Base-by-base conservation (phyloP, 805 yeast species). In the Metschnikowia matae region DNA sequence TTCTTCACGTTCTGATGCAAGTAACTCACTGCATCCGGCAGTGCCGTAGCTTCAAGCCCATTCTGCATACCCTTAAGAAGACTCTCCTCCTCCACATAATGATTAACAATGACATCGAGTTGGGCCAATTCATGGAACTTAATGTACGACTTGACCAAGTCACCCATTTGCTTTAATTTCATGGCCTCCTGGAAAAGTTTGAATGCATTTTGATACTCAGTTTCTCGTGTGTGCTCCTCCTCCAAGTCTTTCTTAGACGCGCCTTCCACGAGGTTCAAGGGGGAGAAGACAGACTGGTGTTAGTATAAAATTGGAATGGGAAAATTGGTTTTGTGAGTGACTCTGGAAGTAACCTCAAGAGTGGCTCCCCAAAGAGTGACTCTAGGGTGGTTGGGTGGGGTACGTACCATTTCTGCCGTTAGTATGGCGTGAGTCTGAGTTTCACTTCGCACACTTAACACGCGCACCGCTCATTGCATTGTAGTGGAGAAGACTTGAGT, bases 221-320 rank as follows among this genome's bases (percentile, higher is more conserved):
- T 72, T 63, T 94, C 99, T 44, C 96, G 74, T 1, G 97, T 86
- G 61, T 90, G 96, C 55, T 89, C 92, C 55, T 91, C 96, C 33
- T 85, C 86, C 37, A 67, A 57, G 49, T 70, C 76, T 51, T 71
- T 70, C 55, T 88, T 92, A 34, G 80, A 72, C 4, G 79, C 68
- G 61, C 87, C 95, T 50, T 86, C 92, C 38, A 79, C 79, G 42
- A 85, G 69, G 61, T 92, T 92, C 40, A 91, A 75, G 1, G 98
- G 96, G 32, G 84, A 77, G 65, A 92, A 91, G 2, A 83, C 72
- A 20, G 91, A 84, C 85, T 52, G 41, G 2, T 1, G 53, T 52
- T 52, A 49, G 55, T 48, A 44, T 48, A 44, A 26, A 26, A 26
- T 26, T 8, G 4, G 11, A 26, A 11, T 3, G 10, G 11, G 11